Conservation (phyloP, 2,329 filamentous ascomycete species). For the Aspergillus oerlinghausenensis region DNA sequence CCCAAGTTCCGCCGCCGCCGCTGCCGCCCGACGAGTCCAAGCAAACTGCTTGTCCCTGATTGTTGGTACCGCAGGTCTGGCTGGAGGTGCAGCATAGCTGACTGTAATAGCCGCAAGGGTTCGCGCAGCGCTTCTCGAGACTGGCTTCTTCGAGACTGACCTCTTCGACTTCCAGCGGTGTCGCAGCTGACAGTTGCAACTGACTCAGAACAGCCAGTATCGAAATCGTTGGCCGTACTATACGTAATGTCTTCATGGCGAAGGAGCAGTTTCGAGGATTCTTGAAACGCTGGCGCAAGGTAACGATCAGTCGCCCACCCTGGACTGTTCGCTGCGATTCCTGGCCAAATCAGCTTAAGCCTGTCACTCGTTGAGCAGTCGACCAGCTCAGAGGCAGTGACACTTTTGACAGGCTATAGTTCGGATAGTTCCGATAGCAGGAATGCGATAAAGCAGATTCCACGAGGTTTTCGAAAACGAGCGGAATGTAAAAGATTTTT, state of each 20-base stretch:
- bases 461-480: neutral
- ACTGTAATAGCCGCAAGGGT: slow-evolving; percentile 49
- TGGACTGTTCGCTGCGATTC: neutral
- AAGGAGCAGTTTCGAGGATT: slow-evolving; percentile 4
- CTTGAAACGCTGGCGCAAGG: neutral
- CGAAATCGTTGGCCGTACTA: slow-evolving; percentile 22
- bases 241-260: slow-evolving; percentile 27
- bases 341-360: neutral
- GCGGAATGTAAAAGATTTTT: slow-evolving; percentile 14
- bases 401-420: neutral
- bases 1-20: slow-evolving; percentile 48
- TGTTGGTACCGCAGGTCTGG: slow-evolving; percentile 48
- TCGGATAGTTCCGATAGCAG: slow-evolving; percentile 1
- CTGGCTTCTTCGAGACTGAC: slow-evolving; percentile 14
- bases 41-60: slow-evolving; percentile 47
- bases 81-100: slow-evolving; percentile 48
- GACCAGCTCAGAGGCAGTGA: neutral
- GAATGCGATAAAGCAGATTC: neutral
- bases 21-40: slow-evolving; percentile 4
- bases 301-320: neutral
- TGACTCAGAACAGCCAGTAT: slow-evolving; percentile 24
- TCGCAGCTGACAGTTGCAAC: slow-evolving; percentile 23
- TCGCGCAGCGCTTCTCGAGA: slow-evolving; percentile 40
- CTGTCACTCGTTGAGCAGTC: neutral
- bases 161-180: slow-evolving; percentile 25